Evolutionary conservation across 192 early-diverging fungal species (phyloP), one percentile per base, ranked within the genome.

Genomic region (Rhizophagus clarus): DNA sequence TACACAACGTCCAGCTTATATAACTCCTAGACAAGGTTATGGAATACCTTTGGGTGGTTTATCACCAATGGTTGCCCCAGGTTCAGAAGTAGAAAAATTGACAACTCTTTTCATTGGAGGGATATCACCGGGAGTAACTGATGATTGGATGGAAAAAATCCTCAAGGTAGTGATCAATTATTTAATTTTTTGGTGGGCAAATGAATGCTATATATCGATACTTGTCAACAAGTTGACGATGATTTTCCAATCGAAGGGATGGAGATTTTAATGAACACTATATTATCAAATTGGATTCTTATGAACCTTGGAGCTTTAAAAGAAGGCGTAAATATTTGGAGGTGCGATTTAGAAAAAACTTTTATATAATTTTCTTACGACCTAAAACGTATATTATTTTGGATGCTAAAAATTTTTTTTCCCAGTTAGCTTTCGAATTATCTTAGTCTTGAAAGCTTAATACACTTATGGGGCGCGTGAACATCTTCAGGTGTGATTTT

Each of bases 31-130:
- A 49, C 66, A 40, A 26, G 26, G 26, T 14, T 78, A 60, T 68
- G 63, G 63, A 26, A 34, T 64, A 26, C 63, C 20, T 22, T 2
- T 61, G 8, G 68, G 67, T 15, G 32, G 45, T 40, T 22, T 51
- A 9, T 62, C 37, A 49, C 15, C 12, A 66, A 77, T 45, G 17
- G 20, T 29, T 2, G 24, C 63, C 10, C 29, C 49, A 12, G 56
- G 56, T 22, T 32, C 77, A 40, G 77, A 79, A 61, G 56, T 81
- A 2, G 90, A 92, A 29, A 94, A 92, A 79, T 82, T 93, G 61
- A 90, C 89, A 20, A 93, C 92, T 10, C 73, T 94, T 10, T 95
- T 92, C 81, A 89, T 95, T 64, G 90, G 90, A 37, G 86, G 86
- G 5, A 95, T 94, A 74, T 83, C 91, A 3, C 87, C 92, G 22